Evolutionary conservation across 73 alveolate species (phyloP).

Genomic region (Symbiodinium pilosum): DNA sequence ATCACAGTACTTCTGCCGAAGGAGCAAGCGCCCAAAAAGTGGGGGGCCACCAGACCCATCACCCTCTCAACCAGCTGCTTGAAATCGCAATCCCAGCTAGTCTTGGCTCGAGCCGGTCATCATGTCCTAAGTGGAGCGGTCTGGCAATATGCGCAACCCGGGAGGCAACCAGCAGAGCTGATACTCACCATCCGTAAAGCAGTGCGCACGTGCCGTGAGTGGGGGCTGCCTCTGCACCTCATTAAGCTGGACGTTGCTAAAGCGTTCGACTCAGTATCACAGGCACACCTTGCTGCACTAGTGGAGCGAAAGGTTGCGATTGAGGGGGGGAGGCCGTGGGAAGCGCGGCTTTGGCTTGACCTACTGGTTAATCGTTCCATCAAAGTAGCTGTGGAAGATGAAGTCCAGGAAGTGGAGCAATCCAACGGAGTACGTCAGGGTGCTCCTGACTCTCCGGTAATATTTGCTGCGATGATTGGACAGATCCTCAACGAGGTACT

Average conservation of each 20-base stretch:
- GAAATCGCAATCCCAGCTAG: not conserved
- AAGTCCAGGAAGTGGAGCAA: not conserved
- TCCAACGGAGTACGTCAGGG: not conserved
- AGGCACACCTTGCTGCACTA: not conserved
- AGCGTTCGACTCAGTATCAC: not conserved
- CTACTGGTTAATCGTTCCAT: not conserved
- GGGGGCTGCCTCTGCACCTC: not conserved
- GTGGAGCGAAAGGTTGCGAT: not conserved
- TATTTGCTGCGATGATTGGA: not conserved
- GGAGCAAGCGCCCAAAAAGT: not conserved
- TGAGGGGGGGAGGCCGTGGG: not conserved
- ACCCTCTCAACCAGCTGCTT: not conserved
- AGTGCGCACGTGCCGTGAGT: not conserved
- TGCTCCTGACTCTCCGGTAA: not conserved
- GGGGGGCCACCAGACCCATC: not conserved
- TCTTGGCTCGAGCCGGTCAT: not conserved
- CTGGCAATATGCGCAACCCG: not conserved
- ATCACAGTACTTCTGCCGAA: not conserved
- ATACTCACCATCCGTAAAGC: not conserved
- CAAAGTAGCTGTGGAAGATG: not conserved
- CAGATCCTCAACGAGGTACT: not conserved
- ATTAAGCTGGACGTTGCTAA: not conserved
- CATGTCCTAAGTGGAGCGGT: not conserved
- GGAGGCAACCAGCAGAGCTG: not conserved
- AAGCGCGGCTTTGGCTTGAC: not conserved